These are phyloP conservation scores for Cenococcum geophilum DNA, from an alignment of 495 filamentous ascomycete genomes.

Conservation along the genomic window DNA sequence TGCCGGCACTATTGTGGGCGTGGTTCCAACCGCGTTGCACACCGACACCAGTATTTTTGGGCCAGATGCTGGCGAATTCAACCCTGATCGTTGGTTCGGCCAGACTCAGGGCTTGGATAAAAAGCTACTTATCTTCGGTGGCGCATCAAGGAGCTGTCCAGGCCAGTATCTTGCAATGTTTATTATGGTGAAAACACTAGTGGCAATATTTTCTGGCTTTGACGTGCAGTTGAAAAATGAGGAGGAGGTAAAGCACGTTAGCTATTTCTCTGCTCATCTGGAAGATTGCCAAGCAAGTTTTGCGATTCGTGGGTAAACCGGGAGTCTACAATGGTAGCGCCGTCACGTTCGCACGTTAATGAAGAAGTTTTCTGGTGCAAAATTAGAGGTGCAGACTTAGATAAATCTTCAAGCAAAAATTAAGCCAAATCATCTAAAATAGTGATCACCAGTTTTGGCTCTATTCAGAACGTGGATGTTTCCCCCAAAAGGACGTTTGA, in stretches of 20 bases:
- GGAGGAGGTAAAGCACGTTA: background rate
- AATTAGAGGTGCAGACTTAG: no score
- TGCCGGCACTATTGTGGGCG: background rate
- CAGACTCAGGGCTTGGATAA: background rate
- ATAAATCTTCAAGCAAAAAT: no score
- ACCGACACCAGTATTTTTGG: background rate
- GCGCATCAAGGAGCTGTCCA: constrained; percentile 1
- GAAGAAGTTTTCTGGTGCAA: no score
- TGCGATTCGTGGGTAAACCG: no score
- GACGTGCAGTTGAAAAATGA: background rate
- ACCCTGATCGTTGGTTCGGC: background rate
- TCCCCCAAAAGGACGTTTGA: no score
- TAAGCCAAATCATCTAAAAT: no score
- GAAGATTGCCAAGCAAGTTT: no score
- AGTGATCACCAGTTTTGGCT: no score
- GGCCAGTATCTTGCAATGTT: constrained; percentile 2
- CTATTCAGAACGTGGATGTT: no score
- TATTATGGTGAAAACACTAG: background rate
- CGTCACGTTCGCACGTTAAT: no score
- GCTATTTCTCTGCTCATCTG: background rate
- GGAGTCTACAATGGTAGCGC: no score
- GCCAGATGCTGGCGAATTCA: background rate
- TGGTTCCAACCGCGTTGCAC: background rate
- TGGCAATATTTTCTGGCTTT: background rate
- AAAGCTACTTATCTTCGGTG: background rate